Evolutionary conservation across 352 stramenopile genomes (phyloP), one percentile per base, ranked within the genome.

Genomic region (Phytophthora palmivora): DNA sequence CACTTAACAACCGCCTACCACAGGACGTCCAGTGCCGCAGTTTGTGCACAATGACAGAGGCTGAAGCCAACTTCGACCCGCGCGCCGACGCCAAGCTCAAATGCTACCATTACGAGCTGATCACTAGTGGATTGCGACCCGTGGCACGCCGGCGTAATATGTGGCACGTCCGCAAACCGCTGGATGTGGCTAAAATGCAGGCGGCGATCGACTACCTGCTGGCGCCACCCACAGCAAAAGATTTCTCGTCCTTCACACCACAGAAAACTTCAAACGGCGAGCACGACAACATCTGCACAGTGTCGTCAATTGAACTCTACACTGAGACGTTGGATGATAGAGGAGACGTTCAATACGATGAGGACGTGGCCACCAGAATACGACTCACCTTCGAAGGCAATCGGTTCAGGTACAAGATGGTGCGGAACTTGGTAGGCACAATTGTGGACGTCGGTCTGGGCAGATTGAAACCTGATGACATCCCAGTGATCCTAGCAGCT

Each of bases 401-500:
- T 44, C 76, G 84, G 8, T 95, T 95, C 55, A 66, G 88, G 36
- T 95, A 95, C 68, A 93, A 89, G 30, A 95, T 95, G 87, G 82
- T 95, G 51, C 83, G 87, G 16, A 94, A 84, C 45, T 70, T 95
- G 11, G 87, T 92, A 16, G 87, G 87, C 11, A 88, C 85, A 18
- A 73, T 95, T 10, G 83, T 95, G 28, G 82, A 92, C 63, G 79
- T 92, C 0, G 87, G 87, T 1, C 68, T 89, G 11, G 73, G 81
- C 4, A 79, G 69, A 38, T 39, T 89, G 1, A 42, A 53, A 12
- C 64, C 78, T 0, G 60, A 87, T 3, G 43, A 62, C 6, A 88
- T 93, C 11, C 47, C 67, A 11, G 14, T 4, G 14, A 82, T 92
- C 21, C 50, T 95, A 22, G 63, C 70, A 12, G 69, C 82, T 0